These are phyloP conservation scores for Geranium rotundifolium DNA, from an alignment of 345 rosid species.

Conservation along the genomic window DNA sequence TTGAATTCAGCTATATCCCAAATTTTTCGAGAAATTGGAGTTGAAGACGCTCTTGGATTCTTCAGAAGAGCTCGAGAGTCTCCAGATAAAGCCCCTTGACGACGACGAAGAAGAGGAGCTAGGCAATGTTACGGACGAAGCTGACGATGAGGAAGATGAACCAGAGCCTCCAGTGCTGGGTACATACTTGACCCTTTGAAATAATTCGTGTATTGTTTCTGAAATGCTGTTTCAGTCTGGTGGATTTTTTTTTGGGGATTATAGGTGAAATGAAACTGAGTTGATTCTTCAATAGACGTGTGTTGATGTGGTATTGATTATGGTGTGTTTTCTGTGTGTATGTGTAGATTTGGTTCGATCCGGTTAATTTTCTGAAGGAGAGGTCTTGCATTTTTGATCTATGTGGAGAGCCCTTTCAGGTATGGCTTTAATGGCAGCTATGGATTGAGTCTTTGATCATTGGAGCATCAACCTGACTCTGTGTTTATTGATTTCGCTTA, in stretches of 20 bases:
- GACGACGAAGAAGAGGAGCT: conserved; percentile 30
- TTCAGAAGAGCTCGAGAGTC: conserved; percentile 42
- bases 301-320: conserved; percentile 6
- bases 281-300: not conserved
- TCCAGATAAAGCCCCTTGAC: conserved; percentile 42
- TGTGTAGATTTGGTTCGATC: conserved; percentile 82
- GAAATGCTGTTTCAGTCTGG: not conserved
- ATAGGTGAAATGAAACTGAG: not conserved
- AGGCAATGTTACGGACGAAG: conserved; percentile 27
- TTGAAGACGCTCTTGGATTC: conserved; percentile 6
- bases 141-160: conserved; percentile 25
- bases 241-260: not conserved
- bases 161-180: conserved; percentile 53
- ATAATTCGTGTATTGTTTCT: not conserved
- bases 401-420: conserved; percentile 83
- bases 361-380: conserved; percentile 65
- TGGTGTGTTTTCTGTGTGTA: not conserved
- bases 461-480: not conserved
- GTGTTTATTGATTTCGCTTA: not conserved
- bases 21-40: no score
- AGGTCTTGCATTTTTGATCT: conserved; percentile 49
- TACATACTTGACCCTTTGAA: conserved; percentile 8
- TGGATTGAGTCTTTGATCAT: no score
- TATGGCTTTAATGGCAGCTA: conserved; percentile 7
- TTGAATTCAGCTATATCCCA: no score